Base-by-base conservation (phyloP, 2,329 filamentous ascomycete species). In the Talaromyces sp. region DNA sequence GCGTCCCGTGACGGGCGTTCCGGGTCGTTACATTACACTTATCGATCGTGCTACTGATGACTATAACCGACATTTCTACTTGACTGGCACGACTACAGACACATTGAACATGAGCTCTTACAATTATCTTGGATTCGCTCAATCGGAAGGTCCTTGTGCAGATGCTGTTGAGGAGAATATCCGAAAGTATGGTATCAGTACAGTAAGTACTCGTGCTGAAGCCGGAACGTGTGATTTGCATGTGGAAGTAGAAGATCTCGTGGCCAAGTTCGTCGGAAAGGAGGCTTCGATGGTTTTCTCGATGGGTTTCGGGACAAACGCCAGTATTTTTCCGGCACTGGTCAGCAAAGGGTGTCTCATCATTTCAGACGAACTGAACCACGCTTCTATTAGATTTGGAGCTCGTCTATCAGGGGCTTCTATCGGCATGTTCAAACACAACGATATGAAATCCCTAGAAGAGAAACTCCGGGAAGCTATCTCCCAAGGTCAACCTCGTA, bases 91-190 rank as follows among this genome's bases (percentile, higher is more conserved):
- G 57, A 90, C 87, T 66, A 98, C 94, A 1, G 92, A 99, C 79
- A 98, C 95, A 0, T 83, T 99, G 72, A 99, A 99, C 81, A 90
- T 99, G 90, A 97, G 94, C 82, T 99, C 95, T 1, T 99, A 99
- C 85, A 99, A 99, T 80, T 99, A 99, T 76, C 90, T 99, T 27
- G 95, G 95, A 50, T 99, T 99, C 73, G 95, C 95, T 60, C 95
- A 99, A 78, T 97, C 95, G 0, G 93, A 98, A 70, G 95, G 95
- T 11, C 94, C 95, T 47, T 99, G 95, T 75, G 95, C 95, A 56
- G 94, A 98, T 76, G 90, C 91, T 14, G 92, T 94, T 3, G 95
- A 99, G 81, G 90, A 93, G 56, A 87, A 86, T 56, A 88, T 97
- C 69, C 88, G 87, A 78, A 93, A 90, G 74, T 95, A 96, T 73